Percentiles rank a stretch among this genome's conserved stretches.
These are phyloP conservation scores for Mortierella alpina DNA, from an alignment of 192 early-diverging fungal species.

Conservation along the genomic window DNA sequence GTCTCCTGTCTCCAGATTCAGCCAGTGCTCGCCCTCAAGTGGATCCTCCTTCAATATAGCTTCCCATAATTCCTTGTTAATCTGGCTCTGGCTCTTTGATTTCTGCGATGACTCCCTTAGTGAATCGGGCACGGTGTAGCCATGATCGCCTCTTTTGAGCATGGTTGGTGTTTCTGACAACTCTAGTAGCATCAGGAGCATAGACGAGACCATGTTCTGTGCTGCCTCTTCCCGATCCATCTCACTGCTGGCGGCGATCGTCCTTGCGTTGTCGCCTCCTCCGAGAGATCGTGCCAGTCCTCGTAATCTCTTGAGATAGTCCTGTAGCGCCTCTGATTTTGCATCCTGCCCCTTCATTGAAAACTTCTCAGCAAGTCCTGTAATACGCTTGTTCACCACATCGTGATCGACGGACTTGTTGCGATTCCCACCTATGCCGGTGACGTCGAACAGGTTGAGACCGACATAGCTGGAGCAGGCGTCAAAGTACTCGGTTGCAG, in stretches of 20 bases:
- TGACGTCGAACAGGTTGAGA: slow-evolving; percentile 32
- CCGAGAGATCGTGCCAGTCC: slow-evolving; percentile 10
- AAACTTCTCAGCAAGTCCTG: slow-evolving; percentile 31
- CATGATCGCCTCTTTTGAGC: slow-evolving; percentile 11
- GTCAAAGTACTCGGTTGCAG: slow-evolving; percentile 26
- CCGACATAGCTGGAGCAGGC: slow-evolving; percentile 20
- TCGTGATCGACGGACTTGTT: slow-evolving; percentile 37
- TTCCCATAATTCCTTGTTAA: slow-evolving; percentile 27
- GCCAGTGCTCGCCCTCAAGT: slow-evolving; percentile 30
- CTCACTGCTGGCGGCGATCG: slow-evolving; percentile 10
- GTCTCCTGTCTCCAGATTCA: not conserved
- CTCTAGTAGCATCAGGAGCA: slow-evolving; percentile 27
- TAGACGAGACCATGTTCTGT: slow-evolving; percentile 30
- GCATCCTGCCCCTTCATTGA: slow-evolving; percentile 25
- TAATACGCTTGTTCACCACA: slow-evolving; percentile 20
- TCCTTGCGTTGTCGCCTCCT: slow-evolving; percentile 3
- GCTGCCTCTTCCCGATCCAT: slow-evolving; percentile 31
- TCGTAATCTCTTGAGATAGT: slow-evolving; percentile 9
- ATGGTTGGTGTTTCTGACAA: slow-evolving; percentile 32
- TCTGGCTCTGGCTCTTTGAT: slow-evolving; percentile 23
- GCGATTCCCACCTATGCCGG: slow-evolving; percentile 20
- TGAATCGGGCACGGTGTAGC: slow-evolving; percentile 6
- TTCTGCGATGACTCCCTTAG: slow-evolving; percentile 1
- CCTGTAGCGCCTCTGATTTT: slow-evolving; percentile 24
- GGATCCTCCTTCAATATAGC: slow-evolving; percentile 37